These are phyloP conservation scores for Pestalotiopsis sp. DNA, from an alignment of 2,329 filamentous ascomycete species.

Conservation along the genomic window DNA sequence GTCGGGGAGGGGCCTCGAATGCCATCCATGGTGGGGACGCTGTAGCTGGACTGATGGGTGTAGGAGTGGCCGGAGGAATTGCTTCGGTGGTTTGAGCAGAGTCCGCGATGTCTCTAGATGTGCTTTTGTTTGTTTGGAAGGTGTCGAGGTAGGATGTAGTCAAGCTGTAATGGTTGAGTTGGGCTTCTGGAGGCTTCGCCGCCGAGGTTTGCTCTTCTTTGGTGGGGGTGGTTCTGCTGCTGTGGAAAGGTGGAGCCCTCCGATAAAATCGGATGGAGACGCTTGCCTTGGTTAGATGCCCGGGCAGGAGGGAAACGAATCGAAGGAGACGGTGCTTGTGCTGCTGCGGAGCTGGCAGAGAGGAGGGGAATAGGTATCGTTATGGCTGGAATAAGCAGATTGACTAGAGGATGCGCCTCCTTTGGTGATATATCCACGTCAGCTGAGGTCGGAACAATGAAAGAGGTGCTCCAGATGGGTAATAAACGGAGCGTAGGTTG, in stretches of 20 bases:
- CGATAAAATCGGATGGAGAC: constrained; percentile 6
- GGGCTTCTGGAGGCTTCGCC: neutral
- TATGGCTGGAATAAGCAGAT: neutral
- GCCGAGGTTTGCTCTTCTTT: neutral
- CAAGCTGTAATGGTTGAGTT: neutral
- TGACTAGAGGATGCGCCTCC: neutral
- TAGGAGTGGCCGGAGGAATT: neutral
- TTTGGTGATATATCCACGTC: neutral
- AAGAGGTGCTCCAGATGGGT: neutral
- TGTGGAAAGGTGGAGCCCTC: constrained; percentile 1
- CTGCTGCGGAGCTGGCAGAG: neutral
- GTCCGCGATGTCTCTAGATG: neutral
- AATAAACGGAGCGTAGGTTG: neutral
- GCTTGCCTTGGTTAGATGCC: neutral
- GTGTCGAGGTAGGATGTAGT: neutral
- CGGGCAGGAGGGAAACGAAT: neutral
- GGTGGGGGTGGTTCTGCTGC: neutral
- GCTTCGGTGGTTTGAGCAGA: neutral
- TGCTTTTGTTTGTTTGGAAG: neutral
- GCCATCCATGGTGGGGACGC: constrained; percentile 22
- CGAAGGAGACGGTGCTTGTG: neutral
- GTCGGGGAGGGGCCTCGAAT: constrained; percentile 31
- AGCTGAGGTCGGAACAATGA: constrained; percentile 4
- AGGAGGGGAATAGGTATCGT: neutral
- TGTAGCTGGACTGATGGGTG: neutral